Percentiles rank a stretch among this genome's conserved stretches.
These are phyloP conservation scores for Colletotrichum camelliae DNA, from an alignment of 2,329 filamentous ascomycete genomes.

Conservation along the genomic window DNA sequence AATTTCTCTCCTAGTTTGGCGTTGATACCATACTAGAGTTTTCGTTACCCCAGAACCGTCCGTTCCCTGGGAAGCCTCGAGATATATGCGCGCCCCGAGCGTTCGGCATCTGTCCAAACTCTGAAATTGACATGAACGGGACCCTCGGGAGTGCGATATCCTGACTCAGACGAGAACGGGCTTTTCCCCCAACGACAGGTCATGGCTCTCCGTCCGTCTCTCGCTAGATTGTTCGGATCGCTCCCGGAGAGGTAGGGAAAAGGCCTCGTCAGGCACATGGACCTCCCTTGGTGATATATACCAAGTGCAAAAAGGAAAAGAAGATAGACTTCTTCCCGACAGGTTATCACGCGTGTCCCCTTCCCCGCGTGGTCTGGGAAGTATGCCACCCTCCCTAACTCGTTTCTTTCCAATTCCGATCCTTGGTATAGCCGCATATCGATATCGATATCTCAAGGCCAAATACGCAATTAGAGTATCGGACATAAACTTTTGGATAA, in stretches of 20 bases:
- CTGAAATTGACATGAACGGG: neutral
- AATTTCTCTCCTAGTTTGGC: neutral
- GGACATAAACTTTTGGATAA: neutral
- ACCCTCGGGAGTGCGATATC: neutral
- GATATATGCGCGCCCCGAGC: neutral
- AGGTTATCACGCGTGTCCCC: neutral
- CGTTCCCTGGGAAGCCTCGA: neutral
- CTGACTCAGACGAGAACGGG: neutral
- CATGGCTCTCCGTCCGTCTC: neutral
- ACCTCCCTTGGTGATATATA: neutral
- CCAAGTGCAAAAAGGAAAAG: neutral
- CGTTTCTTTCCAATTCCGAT: neutral
- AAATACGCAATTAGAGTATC: neutral
- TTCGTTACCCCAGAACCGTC: neutral
- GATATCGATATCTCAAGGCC: neutral
- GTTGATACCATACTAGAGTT: neutral
- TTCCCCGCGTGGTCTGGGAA: neutral
- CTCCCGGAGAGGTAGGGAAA: neutral
- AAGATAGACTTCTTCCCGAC: neutral
- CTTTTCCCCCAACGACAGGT: neutral
- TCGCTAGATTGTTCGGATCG: neutral
- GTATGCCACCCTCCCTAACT: neutral
- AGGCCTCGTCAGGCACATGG: neutral
- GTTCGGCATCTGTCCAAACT: neutral
- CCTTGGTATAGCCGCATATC: neutral